A percentile compares a stretch with the other conserved stretches of the same genome.
phyloP scores from a whole-genome alignment of 345 rosid genomes.

The Isatis tinctoria region DNA sequence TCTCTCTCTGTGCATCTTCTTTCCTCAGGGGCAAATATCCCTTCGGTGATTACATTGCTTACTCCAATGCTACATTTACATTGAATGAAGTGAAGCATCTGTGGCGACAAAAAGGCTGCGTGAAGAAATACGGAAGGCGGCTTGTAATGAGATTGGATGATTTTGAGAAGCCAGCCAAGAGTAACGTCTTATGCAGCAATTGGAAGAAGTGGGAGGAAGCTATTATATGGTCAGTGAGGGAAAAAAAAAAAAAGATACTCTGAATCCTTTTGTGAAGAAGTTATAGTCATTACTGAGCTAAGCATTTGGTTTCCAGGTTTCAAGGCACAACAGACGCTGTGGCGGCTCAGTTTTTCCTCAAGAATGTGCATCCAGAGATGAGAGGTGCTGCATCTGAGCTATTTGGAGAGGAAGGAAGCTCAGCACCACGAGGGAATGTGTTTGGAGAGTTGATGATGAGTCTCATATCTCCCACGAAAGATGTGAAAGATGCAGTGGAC shows the following conservation, averaged over 20 bases:
- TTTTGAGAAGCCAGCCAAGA: constrained; percentile 78
- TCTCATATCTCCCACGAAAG: constrained; percentile 76
- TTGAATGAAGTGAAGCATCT: constrained; percentile 83
- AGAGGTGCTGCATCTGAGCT: constrained; percentile 63
- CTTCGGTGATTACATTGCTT: constrained; percentile 83
- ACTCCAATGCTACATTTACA: constrained; percentile 69
- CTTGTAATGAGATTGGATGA: constrained; percentile 86
- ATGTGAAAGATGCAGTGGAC: constrained; percentile 70
- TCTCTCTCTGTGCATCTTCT: neutral
- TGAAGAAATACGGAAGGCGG: constrained; percentile 56
- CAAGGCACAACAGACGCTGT: constrained; percentile 95
- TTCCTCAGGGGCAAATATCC: constrained; percentile 82
- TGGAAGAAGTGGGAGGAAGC: constrained; percentile 90
- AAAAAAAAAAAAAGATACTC: neutral
- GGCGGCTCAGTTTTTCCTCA: constrained; percentile 88
- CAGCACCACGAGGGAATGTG: constrained; percentile 62
- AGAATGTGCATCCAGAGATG: constrained; percentile 81
- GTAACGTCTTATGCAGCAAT: constrained; percentile 79
- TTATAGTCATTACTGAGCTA: neutral
- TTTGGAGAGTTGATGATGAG: constrained; percentile 90
- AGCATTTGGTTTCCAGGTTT: constrained; percentile 52
- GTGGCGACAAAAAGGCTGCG: constrained; percentile 76
- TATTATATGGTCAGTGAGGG: constrained; percentile 66
- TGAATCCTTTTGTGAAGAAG: neutral
- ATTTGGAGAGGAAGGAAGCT: constrained; percentile 62